Percentiles rank a stretch among this genome's conserved stretches.
phyloP scores from a whole-genome alignment of 768 basidiomycete species.

The Infundibulicybe gibba region DNA sequence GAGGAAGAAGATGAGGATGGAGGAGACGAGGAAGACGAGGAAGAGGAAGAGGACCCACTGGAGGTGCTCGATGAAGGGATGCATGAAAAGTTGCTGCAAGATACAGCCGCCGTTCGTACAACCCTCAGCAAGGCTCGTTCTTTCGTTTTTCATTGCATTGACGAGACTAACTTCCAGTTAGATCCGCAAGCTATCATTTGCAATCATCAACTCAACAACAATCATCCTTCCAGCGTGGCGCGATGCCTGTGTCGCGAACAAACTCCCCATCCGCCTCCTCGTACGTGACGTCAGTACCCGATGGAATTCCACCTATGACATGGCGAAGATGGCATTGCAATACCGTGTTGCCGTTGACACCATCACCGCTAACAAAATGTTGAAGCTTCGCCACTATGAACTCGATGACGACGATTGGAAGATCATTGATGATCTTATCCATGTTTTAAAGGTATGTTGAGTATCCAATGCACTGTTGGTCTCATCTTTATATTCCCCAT shows the following conservation, averaged over 20 bases:
- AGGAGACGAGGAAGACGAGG: background rate
- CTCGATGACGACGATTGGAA: constrained; percentile 18
- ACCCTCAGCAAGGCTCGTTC: constrained; percentile 1
- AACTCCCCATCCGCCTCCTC: constrained; percentile 12
- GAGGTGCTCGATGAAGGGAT: background rate
- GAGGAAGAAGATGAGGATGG: background rate
- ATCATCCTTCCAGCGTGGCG: constrained; percentile 24
- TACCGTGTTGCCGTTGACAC: constrained; percentile 20
- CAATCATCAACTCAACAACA: constrained; percentile 23
- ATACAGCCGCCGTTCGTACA: constrained; percentile 2
- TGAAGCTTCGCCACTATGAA: constrained; percentile 7
- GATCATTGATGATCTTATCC: constrained; percentile 16
- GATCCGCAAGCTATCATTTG: constrained; percentile 16
- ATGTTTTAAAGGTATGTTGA: constrained; percentile 17
- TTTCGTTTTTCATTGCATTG: background rate
- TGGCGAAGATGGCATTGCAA: constrained; percentile 22
- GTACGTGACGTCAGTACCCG: constrained; percentile 29
- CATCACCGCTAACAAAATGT: background rate
- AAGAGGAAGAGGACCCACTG: no score
- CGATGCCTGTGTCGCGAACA: constrained; percentile 3
- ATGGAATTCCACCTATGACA: constrained; percentile 32
- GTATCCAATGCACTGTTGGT: background rate
- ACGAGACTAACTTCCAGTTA: background rate
- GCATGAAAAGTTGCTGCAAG: background rate
- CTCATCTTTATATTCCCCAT: background rate